Conservation (phyloP, 805 yeast genomes). For the Yamadazyma kitorensis region DNA sequence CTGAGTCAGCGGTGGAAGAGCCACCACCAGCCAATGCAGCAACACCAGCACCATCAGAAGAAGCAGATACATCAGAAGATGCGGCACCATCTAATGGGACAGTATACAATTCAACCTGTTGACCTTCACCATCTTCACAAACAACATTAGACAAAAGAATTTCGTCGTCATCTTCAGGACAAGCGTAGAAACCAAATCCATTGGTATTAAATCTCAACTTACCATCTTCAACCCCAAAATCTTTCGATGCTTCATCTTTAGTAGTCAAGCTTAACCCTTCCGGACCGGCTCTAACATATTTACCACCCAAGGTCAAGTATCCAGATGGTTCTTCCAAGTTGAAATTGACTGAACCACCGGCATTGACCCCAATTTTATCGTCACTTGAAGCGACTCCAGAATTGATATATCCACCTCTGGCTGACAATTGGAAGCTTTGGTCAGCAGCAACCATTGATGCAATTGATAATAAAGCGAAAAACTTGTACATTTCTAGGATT, state of each 20-base stretch:
- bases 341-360: slow-evolving; percentile 12
- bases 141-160: slow-evolving; percentile 9
- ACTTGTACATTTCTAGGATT: slow-evolving; percentile 11
- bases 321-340: slow-evolving; percentile 31
- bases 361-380: slow-evolving; percentile 14
- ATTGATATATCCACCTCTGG: slow-evolving; percentile 23
- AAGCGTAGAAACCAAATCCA: slow-evolving; percentile 22
- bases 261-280: slow-evolving; percentile 15
- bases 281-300: slow-evolving; percentile 15
- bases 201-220: slow-evolving; percentile 22
- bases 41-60: slow-evolving; percentile 1
- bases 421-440: slow-evolving; percentile 26
- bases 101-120: slow-evolving; percentile 5
- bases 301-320: slow-evolving; percentile 20
- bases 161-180: slow-evolving; percentile 15
- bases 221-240: slow-evolving; percentile 25
- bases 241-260: slow-evolving; percentile 20
- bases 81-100: slow-evolving; percentile 1
- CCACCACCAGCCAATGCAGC: not conserved
- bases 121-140: slow-evolving; percentile 6
- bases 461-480: slow-evolving; percentile 25
- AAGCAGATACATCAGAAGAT: not conserved
- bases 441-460: slow-evolving; percentile 23
- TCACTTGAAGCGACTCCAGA: slow-evolving; percentile 15
- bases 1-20: slow-evolving; percentile 1